A percentile compares a stretch with the other conserved stretches of the same genome.
These are phyloP conservation scores for Neolentinus lepideus DNA, from an alignment of 1,284 basidiomycete species.

Conservation along the genomic window DNA sequence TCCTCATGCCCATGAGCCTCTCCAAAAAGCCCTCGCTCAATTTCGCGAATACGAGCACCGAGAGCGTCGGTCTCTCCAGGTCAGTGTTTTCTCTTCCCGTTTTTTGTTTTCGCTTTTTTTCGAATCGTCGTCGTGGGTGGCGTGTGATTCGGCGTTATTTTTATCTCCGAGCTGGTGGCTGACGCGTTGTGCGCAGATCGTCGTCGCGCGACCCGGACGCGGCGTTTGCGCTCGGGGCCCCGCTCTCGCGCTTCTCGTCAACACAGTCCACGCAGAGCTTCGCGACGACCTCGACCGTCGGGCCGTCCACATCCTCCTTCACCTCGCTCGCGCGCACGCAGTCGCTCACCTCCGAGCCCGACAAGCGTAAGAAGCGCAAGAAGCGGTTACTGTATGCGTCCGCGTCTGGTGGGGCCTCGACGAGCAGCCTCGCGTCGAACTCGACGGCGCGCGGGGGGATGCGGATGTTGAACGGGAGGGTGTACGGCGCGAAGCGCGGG, in stretches of 20 bases:
- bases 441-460: conserved; percentile 26
- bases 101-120: no score
- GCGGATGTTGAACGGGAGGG: conserved; percentile 70
- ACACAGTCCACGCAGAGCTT: neutral
- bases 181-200: neutral
- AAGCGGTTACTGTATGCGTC: neutral
- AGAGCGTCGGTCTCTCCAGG: conserved; percentile 43
- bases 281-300: neutral
- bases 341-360: neutral
- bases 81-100: neutral
- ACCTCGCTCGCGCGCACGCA: neutral
- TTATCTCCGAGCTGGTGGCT: no score
- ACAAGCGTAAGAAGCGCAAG: neutral
- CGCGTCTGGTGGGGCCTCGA: neutral
- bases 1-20: conserved; percentile 7
- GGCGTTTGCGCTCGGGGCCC: neutral
- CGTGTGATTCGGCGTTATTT: no score
- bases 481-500: conserved; percentile 53
- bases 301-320: neutral
- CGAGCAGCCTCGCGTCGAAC: neutral
- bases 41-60: conserved; percentile 26
- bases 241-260: neutral
- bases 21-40: conserved; percentile 10
- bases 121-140: no score
- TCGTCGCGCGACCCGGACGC: neutral